Conservation (phyloP, 108 stramenopile species). For the Nitzschia palea region DNA sequence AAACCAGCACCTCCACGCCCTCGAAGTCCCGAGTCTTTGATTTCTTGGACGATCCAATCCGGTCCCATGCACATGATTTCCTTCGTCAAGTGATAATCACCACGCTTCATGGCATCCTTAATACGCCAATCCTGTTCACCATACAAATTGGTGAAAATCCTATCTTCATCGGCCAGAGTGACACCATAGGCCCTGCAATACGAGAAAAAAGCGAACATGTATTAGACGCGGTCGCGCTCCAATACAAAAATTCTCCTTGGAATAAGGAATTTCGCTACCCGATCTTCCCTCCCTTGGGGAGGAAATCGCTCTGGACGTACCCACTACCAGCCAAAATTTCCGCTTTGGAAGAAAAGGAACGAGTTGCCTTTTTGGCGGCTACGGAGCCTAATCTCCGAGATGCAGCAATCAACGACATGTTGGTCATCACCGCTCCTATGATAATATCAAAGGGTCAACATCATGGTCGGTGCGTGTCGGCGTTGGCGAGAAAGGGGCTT, state of each 20-base stretch:
- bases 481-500: too few species aligned
- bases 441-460: too few species aligned
- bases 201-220: not conserved
- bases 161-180: slow-evolving; percentile 97
- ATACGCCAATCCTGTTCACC: slow-evolving; percentile 99
- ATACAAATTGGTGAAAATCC: slow-evolving; percentile 99
- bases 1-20: slow-evolving; percentile 99
- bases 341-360: slow-evolving; percentile 41
- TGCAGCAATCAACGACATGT: slow-evolving; percentile 28
- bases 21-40: slow-evolving; percentile 98
- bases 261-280: not conserved
- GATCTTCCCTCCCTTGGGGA: not conserved
- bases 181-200: slow-evolving; percentile 57
- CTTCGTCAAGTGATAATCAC: slow-evolving; percentile 94
- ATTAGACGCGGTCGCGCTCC: not conserved
- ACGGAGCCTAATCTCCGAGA: slow-evolving; percentile 16
- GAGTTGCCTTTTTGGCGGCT: slow-evolving; percentile 16
- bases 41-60: slow-evolving; percentile 99
- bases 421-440: too few species aligned
- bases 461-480: too few species aligned
- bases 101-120: slow-evolving; percentile 92
- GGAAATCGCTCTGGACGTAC: slow-evolving; percentile 27
- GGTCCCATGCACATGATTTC: slow-evolving; percentile 99
- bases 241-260: slow-evolving; percentile 14
- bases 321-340: slow-evolving; percentile 51